A percentile compares a stretch with the other conserved stretches of the same genome.
These are phyloP conservation scores for Xerocomus minutiporus DNA, from an alignment of 1,284 basidiomycete genomes.

Conservation along the genomic window DNA sequence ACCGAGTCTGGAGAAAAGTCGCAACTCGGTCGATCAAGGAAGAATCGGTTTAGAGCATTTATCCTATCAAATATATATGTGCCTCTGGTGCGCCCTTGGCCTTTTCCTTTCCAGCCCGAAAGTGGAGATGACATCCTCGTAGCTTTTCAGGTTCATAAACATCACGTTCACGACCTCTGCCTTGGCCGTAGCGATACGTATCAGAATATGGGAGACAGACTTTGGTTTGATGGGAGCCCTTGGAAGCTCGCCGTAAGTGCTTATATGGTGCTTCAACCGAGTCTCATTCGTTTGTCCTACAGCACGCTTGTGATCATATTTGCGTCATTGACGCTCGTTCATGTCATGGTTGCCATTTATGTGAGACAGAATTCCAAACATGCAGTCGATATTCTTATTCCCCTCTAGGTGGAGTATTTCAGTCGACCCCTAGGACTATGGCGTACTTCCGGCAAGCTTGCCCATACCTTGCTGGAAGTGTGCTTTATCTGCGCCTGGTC, in stretches of 20 bases:
- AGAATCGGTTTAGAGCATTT: slow-evolving; percentile 57
- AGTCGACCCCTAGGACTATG: slow-evolving; percentile 86
- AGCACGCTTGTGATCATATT: slow-evolving; percentile 86
- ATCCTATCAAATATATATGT: slow-evolving; percentile 70
- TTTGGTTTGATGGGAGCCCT: slow-evolving; percentile 61
- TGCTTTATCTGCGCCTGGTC: slow-evolving; percentile 91
- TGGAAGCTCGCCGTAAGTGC: slow-evolving; percentile 73
- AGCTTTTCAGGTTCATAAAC: slow-evolving; percentile 84
- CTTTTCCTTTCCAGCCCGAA: slow-evolving; percentile 10
- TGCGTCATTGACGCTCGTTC: slow-evolving; percentile 77
- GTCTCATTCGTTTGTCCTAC: slow-evolving; percentile 10
- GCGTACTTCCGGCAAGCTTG: slow-evolving; percentile 78
- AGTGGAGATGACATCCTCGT: slow-evolving; percentile 27
- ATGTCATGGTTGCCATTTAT: slow-evolving; percentile 82
- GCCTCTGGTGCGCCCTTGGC: slow-evolving; percentile 53
- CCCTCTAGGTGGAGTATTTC: slow-evolving; percentile 78
- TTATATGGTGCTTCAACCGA: slow-evolving; percentile 3
- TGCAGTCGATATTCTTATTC: slow-evolving; percentile 9
- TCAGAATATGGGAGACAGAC: slow-evolving; percentile 56
- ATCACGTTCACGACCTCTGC: slow-evolving; percentile 78
- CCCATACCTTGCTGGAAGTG: slow-evolving; percentile 77
- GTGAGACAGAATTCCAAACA: slow-evolving; percentile 40
- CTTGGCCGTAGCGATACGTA: slow-evolving; percentile 74
- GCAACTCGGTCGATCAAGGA: slow-evolving; percentile 42
- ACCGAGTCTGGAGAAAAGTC: slow-evolving; percentile 33